A percentile compares a stretch with the other conserved stretches of the same genome.
Evolutionary conservation across 1,139 yeast genomes (phyloP).

Genomic region (Saccharomyces hybrid): DNA sequence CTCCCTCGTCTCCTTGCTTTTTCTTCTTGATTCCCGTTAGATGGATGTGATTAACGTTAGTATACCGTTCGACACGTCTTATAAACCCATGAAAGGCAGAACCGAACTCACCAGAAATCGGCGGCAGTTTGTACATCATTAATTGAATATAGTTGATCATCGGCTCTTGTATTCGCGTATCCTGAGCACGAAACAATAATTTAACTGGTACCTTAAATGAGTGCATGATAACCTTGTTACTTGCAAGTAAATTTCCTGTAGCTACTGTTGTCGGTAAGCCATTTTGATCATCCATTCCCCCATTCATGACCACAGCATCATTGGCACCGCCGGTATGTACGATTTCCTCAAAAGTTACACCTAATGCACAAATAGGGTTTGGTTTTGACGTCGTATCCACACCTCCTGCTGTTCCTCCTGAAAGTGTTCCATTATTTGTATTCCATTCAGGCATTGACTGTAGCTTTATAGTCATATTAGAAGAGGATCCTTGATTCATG

Average conservation of each 20-base stretch:
- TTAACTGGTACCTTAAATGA: conserved; percentile 29
- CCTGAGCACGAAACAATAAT: conserved; percentile 26
- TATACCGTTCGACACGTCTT: conserved; percentile 28
- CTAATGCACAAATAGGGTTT: conserved; percentile 25
- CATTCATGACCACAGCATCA: not conserved
- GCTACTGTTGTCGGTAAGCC: conserved; percentile 5
- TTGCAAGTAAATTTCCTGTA: conserved; percentile 5
- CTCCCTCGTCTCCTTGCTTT: conserved; percentile 5
- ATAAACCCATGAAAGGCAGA: conserved; percentile 26
- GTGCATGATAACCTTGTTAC: conserved; percentile 24
- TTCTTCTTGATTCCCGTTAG: conserved; percentile 16
- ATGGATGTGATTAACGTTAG: conserved; percentile 23
- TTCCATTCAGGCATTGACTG: conserved; percentile 28
- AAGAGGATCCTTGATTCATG: conserved; percentile 24
- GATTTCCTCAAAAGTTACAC: conserved; percentile 28
- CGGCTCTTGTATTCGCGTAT: conserved; percentile 28
- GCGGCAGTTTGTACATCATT: conserved; percentile 26
- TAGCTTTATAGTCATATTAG: conserved; percentile 26
- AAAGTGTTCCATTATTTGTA: conserved; percentile 2
- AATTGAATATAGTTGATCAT: conserved; percentile 22
- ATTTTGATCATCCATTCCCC: conserved; percentile 4
- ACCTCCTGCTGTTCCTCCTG: not conserved
- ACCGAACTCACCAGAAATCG: conserved; percentile 26
- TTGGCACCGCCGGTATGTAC: conserved; percentile 6
- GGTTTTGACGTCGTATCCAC: conserved; percentile 6